phyloP scores from a whole-genome alignment of 2,329 filamentous ascomycete genomes.

The Fusarium sp. region DNA sequence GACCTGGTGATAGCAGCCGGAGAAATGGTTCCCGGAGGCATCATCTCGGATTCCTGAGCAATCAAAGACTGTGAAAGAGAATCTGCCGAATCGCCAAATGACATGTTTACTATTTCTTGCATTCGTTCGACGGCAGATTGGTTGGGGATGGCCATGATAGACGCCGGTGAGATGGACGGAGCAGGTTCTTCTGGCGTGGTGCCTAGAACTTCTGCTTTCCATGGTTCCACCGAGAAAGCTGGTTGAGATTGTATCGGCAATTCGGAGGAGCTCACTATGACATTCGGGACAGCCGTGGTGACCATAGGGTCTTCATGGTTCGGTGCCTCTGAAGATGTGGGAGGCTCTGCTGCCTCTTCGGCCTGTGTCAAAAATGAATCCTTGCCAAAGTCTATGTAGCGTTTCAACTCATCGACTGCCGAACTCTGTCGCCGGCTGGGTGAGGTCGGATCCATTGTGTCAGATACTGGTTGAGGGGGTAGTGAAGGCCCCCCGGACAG shows the following conservation, averaged over 20 bases:
- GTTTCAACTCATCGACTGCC: slow-evolving; percentile 37
- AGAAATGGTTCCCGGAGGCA: slow-evolving; percentile 49
- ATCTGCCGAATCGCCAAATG: slow-evolving; percentile 29
- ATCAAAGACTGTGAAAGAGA: slow-evolving; percentile 35
- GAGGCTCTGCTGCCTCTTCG: slow-evolving; percentile 10
- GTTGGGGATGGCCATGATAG: slow-evolving; percentile 38
- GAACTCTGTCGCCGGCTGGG: slow-evolving; percentile 21
- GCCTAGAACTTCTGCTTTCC: slow-evolving; percentile 39
- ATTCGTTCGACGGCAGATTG: slow-evolving; percentile 35
- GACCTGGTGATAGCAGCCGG: slow-evolving; percentile 51
- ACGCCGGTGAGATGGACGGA: slow-evolving; percentile 42
- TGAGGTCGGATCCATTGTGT: slow-evolving; percentile 33
- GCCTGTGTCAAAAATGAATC: slow-evolving; percentile 24
- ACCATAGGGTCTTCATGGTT: neutral
- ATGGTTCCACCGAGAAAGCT: slow-evolving; percentile 33
- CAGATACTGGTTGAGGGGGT: neutral
- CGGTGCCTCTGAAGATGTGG: slow-evolving; percentile 4
- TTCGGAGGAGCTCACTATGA: slow-evolving; percentile 30
- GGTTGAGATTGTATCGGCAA: slow-evolving; percentile 29
- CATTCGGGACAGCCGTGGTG: slow-evolving; percentile 2
- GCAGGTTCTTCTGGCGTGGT: slow-evolving; percentile 31
- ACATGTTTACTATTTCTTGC: slow-evolving; percentile 29
- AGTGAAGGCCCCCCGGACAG: neutral
- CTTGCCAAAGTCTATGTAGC: slow-evolving; percentile 36
- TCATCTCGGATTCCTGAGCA: slow-evolving; percentile 21